Percentiles rank a stretch among this genome's conserved stretches.
These are phyloP conservation scores for Senecio squalidus DNA, from an alignment of 140 eudicot genomes.

Conservation along the genomic window DNA sequence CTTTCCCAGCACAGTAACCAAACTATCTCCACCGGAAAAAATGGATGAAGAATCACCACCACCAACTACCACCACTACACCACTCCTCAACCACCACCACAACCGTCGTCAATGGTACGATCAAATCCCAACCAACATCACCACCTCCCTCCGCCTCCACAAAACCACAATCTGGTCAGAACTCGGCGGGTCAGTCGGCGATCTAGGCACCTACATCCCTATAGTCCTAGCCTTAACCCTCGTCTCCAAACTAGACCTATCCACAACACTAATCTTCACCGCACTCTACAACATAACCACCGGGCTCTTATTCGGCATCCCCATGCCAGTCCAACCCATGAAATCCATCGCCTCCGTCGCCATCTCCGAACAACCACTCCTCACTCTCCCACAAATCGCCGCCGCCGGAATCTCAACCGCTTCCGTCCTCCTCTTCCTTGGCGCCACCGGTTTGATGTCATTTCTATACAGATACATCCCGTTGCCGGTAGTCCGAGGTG, in stretches of 20 bases:
- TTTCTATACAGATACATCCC: conserved; percentile 59
- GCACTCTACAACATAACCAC: conserved; percentile 72
- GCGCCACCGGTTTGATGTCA: conserved; percentile 82
- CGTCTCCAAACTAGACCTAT: conserved; percentile 65
- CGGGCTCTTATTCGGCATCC: conserved; percentile 70
- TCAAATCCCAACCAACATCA: conserved; percentile 25
- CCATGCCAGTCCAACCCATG: conserved; percentile 96
- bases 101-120: not conserved
- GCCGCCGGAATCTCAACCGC: conserved; percentile 83
- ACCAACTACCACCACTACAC: not conserved
- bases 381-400: conserved; percentile 65
- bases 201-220: conserved; percentile 85
- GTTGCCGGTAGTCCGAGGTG: conserved; percentile 81
- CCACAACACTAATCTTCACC: conserved; percentile 79
- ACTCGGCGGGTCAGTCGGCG: conserved; percentile 82
- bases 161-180: conserved; percentile 64
- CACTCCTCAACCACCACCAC: not conserved
- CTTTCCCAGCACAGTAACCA: no score
- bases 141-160: conserved; percentile 52
- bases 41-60: not conserved
- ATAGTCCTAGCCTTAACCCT: conserved; percentile 72
- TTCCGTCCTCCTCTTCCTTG: conserved; percentile 57
- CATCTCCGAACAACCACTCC: conserved; percentile 54
- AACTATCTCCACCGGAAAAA: no score
- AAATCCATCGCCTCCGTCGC: conserved; percentile 91